Evolutionary conservation across 768 basidiomycete genomes (phyloP), one percentile per base, ranked within the genome.

Genomic region (Lentinula detonsa): DNA sequence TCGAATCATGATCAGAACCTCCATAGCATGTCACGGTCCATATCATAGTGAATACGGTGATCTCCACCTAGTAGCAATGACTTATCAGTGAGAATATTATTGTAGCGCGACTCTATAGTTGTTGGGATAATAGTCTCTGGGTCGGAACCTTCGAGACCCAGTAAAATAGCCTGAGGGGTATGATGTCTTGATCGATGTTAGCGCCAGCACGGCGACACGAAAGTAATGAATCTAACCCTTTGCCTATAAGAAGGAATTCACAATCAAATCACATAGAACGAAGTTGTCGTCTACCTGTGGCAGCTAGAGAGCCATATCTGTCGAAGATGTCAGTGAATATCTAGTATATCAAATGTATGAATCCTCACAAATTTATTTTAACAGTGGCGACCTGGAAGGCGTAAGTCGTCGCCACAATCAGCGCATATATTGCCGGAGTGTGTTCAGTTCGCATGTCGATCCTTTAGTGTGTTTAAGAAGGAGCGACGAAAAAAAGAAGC

Each of bases 21-120:
- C 93, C 93, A 96, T 23, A 94, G 75, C 92, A 98, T 93, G 70
- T 98, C 96, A 31, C 84, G 80, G 63, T 93, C 86, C 82, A 92
- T 89, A 71, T 95, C 90, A 67, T 91, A 98, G 52, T 81, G 73
- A 63, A 98, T 91, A n/a, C 79, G 76, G 61, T 90, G 88, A 53
- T 79, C 76, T 7, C 93, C 93, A 13, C 81, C 87, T 4, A 98
- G 81, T 50, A 85, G 71, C 15, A 96, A 81, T 4, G 73, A 75
- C 69, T 90, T 88, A 66, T 82, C 85, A 34, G 76, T 68, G 18
- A 88, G 69, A 59, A 97, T 93, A 5, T 81, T 76, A 6, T 78
- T 75, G 70, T 94, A 93, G 18, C 92, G 85, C 3, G 86, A 81
- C 9, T 88, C 82, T 48, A 93, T 91, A 5, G 89, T 91, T 5